Conservation (phyloP, 2,329 filamentous ascomycete genomes). For the Colletotrichum sublineola region DNA sequence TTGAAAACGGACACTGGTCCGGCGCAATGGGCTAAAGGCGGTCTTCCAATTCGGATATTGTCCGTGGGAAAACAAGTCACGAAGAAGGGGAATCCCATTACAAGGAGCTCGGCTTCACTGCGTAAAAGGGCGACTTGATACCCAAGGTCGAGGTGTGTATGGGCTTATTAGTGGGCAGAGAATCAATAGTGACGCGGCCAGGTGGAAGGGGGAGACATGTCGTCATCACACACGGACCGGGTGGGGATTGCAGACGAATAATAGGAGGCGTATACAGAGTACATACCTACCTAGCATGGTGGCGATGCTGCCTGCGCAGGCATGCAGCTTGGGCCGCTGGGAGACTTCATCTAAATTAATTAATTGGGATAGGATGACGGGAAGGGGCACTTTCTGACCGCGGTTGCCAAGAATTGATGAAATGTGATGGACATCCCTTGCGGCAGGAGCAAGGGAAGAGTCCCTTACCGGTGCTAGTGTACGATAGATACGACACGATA, state of each 20-base stretch:
- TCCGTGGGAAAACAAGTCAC: background rate
- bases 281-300: background rate
- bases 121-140: background rate
- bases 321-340: background rate
- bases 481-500: too few relatives aligned
- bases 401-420: constrained; percentile 22
- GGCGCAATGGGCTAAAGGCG: background rate
- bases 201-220: background rate
- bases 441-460: background rate
- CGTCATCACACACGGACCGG: constrained; percentile 16
- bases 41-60: background rate
- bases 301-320: background rate
- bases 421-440: background rate
- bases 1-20: constrained; percentile 8
- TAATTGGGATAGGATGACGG: background rate
- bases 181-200: constrained; percentile 4
- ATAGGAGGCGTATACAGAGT: too few relatives aligned
- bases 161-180: background rate
- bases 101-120: background rate
- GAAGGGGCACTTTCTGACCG: background rate
- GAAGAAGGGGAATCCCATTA: background rate
- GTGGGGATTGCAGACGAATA: background rate
- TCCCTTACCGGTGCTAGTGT: too few relatives aligned
- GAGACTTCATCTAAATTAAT: constrained; percentile 18
- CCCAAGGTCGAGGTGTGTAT: background rate